These are phyloP conservation scores for Dryas octopetala DNA, from an alignment of 306 rosid genomes.

Conservation along the genomic window DNA sequence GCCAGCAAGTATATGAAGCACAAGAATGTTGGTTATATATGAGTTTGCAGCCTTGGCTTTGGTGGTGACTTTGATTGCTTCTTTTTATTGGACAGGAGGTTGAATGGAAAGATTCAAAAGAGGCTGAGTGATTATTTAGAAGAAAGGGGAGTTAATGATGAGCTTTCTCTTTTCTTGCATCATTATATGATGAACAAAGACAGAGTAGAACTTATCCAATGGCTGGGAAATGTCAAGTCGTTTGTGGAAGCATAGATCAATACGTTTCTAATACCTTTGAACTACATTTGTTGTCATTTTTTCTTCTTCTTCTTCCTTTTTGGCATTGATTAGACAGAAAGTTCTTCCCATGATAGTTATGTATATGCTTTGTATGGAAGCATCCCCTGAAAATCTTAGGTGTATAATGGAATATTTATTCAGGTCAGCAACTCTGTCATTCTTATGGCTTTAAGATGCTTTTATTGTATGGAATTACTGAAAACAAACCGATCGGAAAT, in stretches of 20 bases:
- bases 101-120: slow-evolving; percentile 50
- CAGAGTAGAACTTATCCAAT: slow-evolving; percentile 65
- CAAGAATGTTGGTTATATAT: background rate
- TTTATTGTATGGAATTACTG: background rate
- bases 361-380: background rate
- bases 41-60: slow-evolving; percentile 9
- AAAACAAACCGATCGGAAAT: background rate
- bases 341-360: background rate
- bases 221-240: slow-evolving; percentile 58
- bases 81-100: slow-evolving; percentile 44
- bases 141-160: slow-evolving; percentile 59
- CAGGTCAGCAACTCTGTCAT: background rate
- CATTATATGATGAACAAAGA: slow-evolving; percentile 80
- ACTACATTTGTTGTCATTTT: background rate
- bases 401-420: background rate
- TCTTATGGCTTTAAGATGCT: background rate
- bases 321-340: background rate
- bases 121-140: slow-evolving; percentile 53
- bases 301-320: background rate
- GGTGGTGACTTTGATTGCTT: slow-evolving; percentile 21
- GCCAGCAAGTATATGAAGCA: background rate
- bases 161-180: slow-evolving; percentile 67
- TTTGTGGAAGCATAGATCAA: slow-evolving; percentile 50
- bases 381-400: background rate
- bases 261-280: background rate